Percentiles rank a stretch among this genome's conserved stretches.
Conservation (phyloP, 2,329 filamentous ascomycete genomes). For the Colletotrichum sp. region DNA sequence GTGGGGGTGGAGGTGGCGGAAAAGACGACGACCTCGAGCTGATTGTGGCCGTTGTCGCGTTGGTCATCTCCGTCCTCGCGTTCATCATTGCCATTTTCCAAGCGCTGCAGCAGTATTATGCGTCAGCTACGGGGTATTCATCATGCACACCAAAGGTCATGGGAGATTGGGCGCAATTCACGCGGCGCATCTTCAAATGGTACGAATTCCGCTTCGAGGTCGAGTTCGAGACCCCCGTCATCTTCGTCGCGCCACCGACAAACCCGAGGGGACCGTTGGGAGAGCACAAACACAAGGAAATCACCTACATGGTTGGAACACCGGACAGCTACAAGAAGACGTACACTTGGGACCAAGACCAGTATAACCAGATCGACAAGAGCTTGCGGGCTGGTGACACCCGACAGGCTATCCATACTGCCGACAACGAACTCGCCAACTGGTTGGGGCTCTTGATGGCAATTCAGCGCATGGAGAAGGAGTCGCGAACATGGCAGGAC, state of each 20-base stretch:
- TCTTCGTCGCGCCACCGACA: constrained; percentile 13
- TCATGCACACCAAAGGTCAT: constrained; percentile 9
- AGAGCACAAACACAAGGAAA: neutral
- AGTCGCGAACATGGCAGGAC: constrained; percentile 17
- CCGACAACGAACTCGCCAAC: constrained; percentile 10
- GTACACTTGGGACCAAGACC: constrained; percentile 1
- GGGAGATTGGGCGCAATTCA: constrained; percentile 9
- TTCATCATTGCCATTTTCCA: constrained; percentile 19
- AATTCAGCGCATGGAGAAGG: constrained; percentile 15
- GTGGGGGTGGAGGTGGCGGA: neutral
- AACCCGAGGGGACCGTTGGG: neutral
- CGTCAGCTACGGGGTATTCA: constrained; percentile 10
- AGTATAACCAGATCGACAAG: neutral
- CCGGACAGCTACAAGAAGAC: constrained; percentile 4
- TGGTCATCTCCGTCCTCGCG: constrained; percentile 13
- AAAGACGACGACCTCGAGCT: neutral
- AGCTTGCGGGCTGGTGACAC: neutral
- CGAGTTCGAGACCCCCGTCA: constrained; percentile 13
- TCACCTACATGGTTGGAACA: constrained; percentile 18
- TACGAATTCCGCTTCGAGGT: constrained; percentile 18
- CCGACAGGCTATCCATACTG: constrained; percentile 13
- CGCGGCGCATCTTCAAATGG: constrained; percentile 14
- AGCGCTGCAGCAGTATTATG: constrained; percentile 13
- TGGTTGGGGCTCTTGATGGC: constrained; percentile 17
- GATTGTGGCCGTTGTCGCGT: constrained; percentile 10